These are phyloP conservation scores for Suhomyces faveliae DNA, from an alignment of 805 yeast genomes.

Conservation along the genomic window DNA sequence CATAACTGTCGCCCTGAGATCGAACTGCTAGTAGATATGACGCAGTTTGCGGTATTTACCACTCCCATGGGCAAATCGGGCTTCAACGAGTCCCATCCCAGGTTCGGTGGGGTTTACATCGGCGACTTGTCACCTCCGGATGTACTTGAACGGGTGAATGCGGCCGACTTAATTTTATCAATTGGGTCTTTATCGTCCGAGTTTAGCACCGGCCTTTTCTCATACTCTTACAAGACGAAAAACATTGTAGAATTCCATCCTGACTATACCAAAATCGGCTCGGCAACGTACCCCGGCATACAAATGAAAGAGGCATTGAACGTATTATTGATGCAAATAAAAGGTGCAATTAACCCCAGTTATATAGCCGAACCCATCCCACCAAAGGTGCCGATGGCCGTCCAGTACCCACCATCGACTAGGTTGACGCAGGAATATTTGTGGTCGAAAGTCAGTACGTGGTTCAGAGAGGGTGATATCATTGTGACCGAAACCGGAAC, in stretches of 20 bases:
- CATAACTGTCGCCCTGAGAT: constrained; percentile 27
- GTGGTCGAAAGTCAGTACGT: constrained; percentile 28
- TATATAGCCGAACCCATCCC: constrained; percentile 19
- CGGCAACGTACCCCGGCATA: constrained; percentile 30
- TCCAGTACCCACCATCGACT: constrained; percentile 8
- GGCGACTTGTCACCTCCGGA: constrained; percentile 28
- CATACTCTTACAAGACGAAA: constrained; percentile 31
- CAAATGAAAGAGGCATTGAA: constrained; percentile 30
- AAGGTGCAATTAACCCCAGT: constrained; percentile 11
- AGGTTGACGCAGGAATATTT: constrained; percentile 28
- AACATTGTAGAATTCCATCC: constrained; percentile 35
- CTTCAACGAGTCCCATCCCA: constrained; percentile 25
- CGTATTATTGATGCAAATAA: constrained; percentile 16
- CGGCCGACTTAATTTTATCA: constrained; percentile 27
- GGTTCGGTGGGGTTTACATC: constrained; percentile 31
- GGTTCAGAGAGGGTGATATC: constrained; percentile 32
- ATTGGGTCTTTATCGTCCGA: constrained; percentile 30
- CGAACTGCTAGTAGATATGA: constrained; percentile 21
- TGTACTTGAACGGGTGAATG: constrained; percentile 26
- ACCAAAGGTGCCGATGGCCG: constrained; percentile 14
- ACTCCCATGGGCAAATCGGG: constrained; percentile 33
- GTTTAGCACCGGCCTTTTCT: constrained; percentile 33
- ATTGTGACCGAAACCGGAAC: constrained; percentile 38
- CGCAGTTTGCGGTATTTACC: constrained; percentile 28
- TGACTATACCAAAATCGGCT: constrained; percentile 30